phyloP scores from a whole-genome alignment of 257 asterid species.

The Fraxinus pennsylvanica region DNA sequence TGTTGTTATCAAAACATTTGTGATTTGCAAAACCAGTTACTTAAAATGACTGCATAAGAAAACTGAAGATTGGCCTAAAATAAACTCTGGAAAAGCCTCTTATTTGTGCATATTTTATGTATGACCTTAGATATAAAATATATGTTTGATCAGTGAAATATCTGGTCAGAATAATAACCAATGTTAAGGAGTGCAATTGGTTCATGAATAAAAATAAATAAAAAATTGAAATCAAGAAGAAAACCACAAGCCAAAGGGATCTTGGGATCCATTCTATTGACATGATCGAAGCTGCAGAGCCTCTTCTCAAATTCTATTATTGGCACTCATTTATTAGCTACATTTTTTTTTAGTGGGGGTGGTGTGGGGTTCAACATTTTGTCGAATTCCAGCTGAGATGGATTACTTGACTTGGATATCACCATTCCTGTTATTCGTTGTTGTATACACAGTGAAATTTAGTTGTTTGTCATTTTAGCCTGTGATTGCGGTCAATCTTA shows the following conservation, averaged over 20 bases:
- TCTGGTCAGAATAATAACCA: not conserved
- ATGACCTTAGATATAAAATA: not conserved
- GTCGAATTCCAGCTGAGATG: not conserved
- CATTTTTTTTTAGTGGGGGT: not conserved
- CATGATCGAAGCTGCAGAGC: not conserved
- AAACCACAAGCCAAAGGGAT: no score
- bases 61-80: not conserved
- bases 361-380: not conserved
- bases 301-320: not conserved
- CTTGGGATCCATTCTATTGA: not conserved
- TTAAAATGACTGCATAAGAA: not conserved
- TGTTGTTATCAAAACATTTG: not conserved
- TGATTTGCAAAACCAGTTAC: not conserved
- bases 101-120: not conserved
- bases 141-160: not conserved
- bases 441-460: not conserved
- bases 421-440: not conserved
- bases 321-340: not conserved
- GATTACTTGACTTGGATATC: not conserved
- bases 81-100: not conserved
- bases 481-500: not conserved
- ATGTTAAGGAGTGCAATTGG: not conserved
- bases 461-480: not conserved
- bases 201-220: not conserved
- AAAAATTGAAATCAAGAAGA: no score